Evolutionary conservation across 768 basidiomycete species (phyloP), one percentile per base, ranked within the genome.

Genomic region (Boletellus sp.): DNA sequence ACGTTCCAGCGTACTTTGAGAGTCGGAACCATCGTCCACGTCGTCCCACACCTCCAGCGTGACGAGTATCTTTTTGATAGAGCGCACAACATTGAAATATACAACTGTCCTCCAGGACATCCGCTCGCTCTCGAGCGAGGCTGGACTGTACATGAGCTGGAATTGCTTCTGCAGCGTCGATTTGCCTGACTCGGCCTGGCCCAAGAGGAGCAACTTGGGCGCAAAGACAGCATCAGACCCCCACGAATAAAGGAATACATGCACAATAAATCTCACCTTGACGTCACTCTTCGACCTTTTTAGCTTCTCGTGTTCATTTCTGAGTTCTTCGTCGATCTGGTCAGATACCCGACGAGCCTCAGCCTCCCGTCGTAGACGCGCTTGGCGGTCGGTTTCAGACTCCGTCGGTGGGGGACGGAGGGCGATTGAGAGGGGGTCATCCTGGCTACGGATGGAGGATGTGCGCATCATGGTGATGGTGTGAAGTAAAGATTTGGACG

Each of bases 121-220:
- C 17, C 85, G 82, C 59, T 88, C 85, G 51, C 76, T 74, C 51
- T 87, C 84, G 36, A 87, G 70, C 36, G 83, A 81, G 52, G 75
- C 78, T 9, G 85, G 88, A 51, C 78, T 81, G 67, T 89, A 89
- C 81, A 89, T 86, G 57, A 90, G 78, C 65, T 88, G 86, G 57
- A 85, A 87, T 61, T 86, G 86, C 63, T 87, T 87, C 67, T 85
- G 84, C 41, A 88, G 75, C 4, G 85, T 87, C 28, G 83, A 83
- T 63, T 88, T 87, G 57, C 85, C 85, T 41, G 83, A 87, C 72
- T 88, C 86, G 34, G 86, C 85, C 59, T 88, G 86, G 34, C 87
- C 87, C 35, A 88, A 76, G 48, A 90, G 75, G n/a, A 89, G 69
- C 37, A 88, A 69, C 84, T 89, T 58, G 42, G 32, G 35, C 16